Evolutionary conservation across 768 basidiomycete species (phyloP), one percentile per base, ranked within the genome.

Genomic region (Gautieria morchelliformis): DNA sequence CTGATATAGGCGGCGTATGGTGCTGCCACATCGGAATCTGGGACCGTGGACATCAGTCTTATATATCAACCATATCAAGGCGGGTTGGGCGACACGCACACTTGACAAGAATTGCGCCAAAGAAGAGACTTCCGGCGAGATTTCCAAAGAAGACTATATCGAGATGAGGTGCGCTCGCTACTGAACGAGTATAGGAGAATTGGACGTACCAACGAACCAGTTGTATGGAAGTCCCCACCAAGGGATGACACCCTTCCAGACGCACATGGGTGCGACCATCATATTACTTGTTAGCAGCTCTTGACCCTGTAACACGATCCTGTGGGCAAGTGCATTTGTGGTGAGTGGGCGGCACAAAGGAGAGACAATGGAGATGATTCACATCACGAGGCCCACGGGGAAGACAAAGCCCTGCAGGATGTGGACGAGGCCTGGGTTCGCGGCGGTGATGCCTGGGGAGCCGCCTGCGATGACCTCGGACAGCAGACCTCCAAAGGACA

Each of bases 361-460:
- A n/a, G n/a, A n/a, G n/a, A n/a, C n/a, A n/a, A n/a, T n/a, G 53
- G 33, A 10, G 22, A 19, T 33, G 17, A 59, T 74, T 59, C 63
- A 87, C 86, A 88, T 88, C 55, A 84, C 82, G 72, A 88, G 79
- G 64, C 86, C 86, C 2, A 85, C 83, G 9, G 86, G 86, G 67
- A 88, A 88, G 24, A 88, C 81, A 48, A 86, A 78, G 15, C 82
- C 85, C 17, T 77, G 77, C 3, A 88, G 67, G 32, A 85, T 61
- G 64, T 83, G 87, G 46, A 85, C 81, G 10, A 88, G 69, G 19
- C 86, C 86, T 1, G 85, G 86, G 59, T 86, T 84, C 57, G 69
- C 71, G 35, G 68, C 50, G 20, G 68, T 76, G 30, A 88, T 63
- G 1, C 71, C 75, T 0, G 71, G 65, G 0, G 85, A 76, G 6